Base-by-base conservation (phyloP, 2,329 filamentous ascomycete species). In the Colletotrichum simmondsii region DNA sequence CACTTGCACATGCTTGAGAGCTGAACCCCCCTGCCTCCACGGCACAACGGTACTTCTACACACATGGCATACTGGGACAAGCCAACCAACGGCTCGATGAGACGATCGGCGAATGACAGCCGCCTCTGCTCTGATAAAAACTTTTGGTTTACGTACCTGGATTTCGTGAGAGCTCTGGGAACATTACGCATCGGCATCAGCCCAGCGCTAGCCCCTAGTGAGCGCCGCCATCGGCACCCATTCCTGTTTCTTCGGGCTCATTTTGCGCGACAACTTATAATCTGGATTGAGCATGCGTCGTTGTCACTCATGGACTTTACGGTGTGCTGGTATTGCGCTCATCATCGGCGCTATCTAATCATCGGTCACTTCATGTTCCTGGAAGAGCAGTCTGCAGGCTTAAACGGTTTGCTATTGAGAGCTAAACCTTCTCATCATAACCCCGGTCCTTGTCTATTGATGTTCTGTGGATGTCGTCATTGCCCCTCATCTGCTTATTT, bases 121-220 rank as follows among this genome's bases (percentile, higher is more conserved):
- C n/a, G 63, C 65, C 19, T 60, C 63, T 19, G 26, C 49, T 19
- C 46, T 52, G 71, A 73, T 73, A 73, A 73, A 60, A 49, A 42
- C 37, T 60, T 35, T 61, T 30, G 46, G 69, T 74, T 82, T 83
- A 83, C 81, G 80, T 81, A 82, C 79, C 80, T 77, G 75, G 79
- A 83, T 81, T 82, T 81, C 79, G 74, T 81, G 78, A 79, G 67
- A 42, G 62, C 60, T 59, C 62, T 30, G 14, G 35, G 35, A 16
- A 26, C 60, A 72, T 72, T 61, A 66, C 59, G 66, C 70, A 65
- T 71, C 56, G 35, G 61, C 67, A 57, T 65, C 24, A 10, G 30
- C 58, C 57, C 37, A 32, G 65, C 65, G 24, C 28, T n/a, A 64
- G 61, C 30, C 61, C 22, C 61, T 14, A 37, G 30, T 54, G 49